Percentiles rank a stretch among this genome's conserved stretches.
phyloP scores from a whole-genome alignment of 768 basidiomycete genomes.

The Psilocybe cyanescens region DNA sequence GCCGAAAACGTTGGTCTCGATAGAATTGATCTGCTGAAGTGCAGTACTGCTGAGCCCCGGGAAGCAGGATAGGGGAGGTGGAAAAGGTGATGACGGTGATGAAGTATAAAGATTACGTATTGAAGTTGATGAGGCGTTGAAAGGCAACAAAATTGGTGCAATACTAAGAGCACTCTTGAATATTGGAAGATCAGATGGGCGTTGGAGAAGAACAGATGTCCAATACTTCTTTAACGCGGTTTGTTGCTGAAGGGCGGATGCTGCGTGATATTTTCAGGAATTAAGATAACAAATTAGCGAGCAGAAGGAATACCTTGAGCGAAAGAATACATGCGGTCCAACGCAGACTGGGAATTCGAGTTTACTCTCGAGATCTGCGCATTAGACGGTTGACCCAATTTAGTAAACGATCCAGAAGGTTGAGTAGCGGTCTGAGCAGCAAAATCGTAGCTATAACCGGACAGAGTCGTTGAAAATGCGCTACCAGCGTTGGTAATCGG shows the following conservation, averaged over 20 bases:
- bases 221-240: conserved; percentile 57
- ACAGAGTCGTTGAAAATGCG: conserved; percentile 44
- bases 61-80: conserved; percentile 64
- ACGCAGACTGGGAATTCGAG: conserved; percentile 34
- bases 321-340: conserved; percentile 65
- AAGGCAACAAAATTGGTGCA: conserved; percentile 58
- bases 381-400: conserved; percentile 47
- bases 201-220: conserved; percentile 53
- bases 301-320: conserved; percentile 51
- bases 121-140: conserved; percentile 50
- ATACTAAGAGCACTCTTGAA: conserved; percentile 52
- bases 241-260: conserved; percentile 57
- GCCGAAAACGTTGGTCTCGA: conserved; percentile 59
- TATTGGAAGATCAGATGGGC: conserved; percentile 38
- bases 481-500: conserved; percentile 34
- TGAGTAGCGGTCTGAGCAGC: conserved; percentile 53
- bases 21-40: conserved; percentile 41
- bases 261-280: conserved; percentile 34
- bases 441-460: conserved; percentile 65
- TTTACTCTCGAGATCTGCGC: conserved; percentile 50
- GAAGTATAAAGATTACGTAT: conserved; percentile 45
- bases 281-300: background rate
- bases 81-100: conserved; percentile 49
- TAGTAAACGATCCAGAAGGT: conserved; percentile 47
- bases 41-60: conserved; percentile 49